Evolutionary conservation across 2,329 filamentous ascomycete genomes (phyloP), one percentile per base, ranked within the genome.

Genomic region (Orbilia brochopaga): DNA sequence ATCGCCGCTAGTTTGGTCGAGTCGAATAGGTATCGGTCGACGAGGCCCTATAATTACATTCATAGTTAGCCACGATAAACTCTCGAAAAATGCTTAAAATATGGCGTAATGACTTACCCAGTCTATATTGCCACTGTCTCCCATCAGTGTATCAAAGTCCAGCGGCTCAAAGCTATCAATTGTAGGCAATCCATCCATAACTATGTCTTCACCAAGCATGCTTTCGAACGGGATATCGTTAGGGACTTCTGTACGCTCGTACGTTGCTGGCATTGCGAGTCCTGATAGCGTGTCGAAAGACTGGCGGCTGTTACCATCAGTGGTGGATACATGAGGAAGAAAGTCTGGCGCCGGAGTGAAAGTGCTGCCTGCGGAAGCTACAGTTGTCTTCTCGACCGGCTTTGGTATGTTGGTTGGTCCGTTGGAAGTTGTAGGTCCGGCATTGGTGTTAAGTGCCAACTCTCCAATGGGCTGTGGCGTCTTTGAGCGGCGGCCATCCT

Each of bases 61-160:
- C n/a, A n/a, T n/a, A n/a, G n/a, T n/a, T n/a, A n/a, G n/a, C n/a
- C n/a, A n/a, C n/a, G n/a, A n/a, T n/a, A n/a, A n/a, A n/a, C n/a
- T n/a, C n/a, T n/a, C n/a, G n/a, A n/a, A n/a, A n/a, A n/a, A n/a
- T n/a, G n/a, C n/a, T n/a, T n/a, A n/a, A n/a, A n/a, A n/a, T 10
- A 19, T 21, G 19, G n/a, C 6, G 17, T 21, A 48, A 7, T 23
- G 37, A 48, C 53, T 55, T 50, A 64, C 66, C 66, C 66, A 70
- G 40, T 70, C 66, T 10, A 70, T 42, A 42, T 64, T 70, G 2
- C 58, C 66, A 10, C 66, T 30, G 7, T 58, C 54, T 17, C 53
- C 21, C 59, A 70, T 70, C 6, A 70, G 6, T 17, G 66, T 70
- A 51, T 70, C 66, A 24, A 70, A 70, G 19, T 70, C 66, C 1